Conservation (phyloP, 805 yeast species). For the Candida nanaspora region DNA sequence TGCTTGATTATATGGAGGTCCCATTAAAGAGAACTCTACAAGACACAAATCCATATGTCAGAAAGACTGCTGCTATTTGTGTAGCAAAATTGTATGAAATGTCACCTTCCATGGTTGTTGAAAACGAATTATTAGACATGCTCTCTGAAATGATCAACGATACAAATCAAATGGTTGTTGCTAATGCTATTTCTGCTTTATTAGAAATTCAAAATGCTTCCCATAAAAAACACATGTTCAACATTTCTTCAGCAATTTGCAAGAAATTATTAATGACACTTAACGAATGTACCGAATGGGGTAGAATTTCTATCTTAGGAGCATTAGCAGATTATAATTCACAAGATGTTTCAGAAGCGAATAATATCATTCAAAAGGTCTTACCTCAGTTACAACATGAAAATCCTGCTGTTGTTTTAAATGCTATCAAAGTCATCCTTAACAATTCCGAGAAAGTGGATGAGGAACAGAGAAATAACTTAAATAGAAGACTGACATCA, state of each 20-base stretch:
- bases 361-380: slow-evolving; percentile 80
- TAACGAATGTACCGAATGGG: slow-evolving; percentile 99
- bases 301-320: slow-evolving; percentile 80
- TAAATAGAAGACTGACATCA: slow-evolving; percentile 68
- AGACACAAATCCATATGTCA: slow-evolving; percentile 95
- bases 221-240: slow-evolving; percentile 25
- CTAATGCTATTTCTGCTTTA: slow-evolving; percentile 83
- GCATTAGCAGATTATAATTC: slow-evolving; percentile 72
- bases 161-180: slow-evolving; percentile 94
- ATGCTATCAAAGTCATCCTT: slow-evolving; percentile 74
- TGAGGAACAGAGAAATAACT: slow-evolving; percentile 28
- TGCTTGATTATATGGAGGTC: slow-evolving; percentile 89
- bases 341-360: slow-evolving; percentile 54
- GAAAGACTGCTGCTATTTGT: slow-evolving; percentile 96
- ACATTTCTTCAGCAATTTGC: slow-evolving; percentile 34
- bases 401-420: slow-evolving; percentile 88
- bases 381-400: slow-evolving; percentile 96
- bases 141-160: slow-evolving; percentile 68
- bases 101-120: slow-evolving; percentile 72
- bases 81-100: slow-evolving; percentile 92
- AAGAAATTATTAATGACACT: slow-evolving; percentile 71
- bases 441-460: slow-evolving; percentile 51
- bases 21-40: slow-evolving; percentile 78
- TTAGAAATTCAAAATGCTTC: slow-evolving; percentile 53
- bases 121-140: slow-evolving; percentile 74